Evolutionary conservation across 257 asterid species (phyloP).

Genomic region (Ballota nigra): DNA sequence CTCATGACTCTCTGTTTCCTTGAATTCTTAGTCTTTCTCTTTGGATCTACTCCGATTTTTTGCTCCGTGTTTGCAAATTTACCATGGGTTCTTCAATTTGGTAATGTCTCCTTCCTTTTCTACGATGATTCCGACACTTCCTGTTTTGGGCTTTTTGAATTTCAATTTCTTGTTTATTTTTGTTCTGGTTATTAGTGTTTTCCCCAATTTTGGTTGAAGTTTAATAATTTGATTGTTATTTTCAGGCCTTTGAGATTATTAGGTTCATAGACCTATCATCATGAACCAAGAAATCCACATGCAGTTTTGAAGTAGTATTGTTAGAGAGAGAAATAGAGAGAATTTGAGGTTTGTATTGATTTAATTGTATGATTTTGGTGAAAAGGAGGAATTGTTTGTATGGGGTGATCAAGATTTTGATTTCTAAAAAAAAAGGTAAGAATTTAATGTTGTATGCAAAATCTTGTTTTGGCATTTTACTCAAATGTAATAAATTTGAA

Average conservation of each 20-base stretch:
- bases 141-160: neutral
- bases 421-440: conserved; percentile 8
- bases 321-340: neutral
- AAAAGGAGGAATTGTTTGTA: neutral
- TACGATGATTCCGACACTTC: neutral
- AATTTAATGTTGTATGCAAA: neutral
- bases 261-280: neutral
- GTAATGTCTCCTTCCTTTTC: conserved; percentile 13
- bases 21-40: conserved; percentile 23
- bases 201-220: too few relatives aligned
- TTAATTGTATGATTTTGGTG: neutral
- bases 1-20: conserved; percentile 20
- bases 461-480: neutral
- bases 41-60: neutral
- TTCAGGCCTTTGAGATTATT: conserved; percentile 20
- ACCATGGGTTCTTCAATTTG: neutral
- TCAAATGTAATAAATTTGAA: neutral
- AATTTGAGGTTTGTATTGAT: conserved; percentile 1
- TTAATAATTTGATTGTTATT: neutral
- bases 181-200: neutral
- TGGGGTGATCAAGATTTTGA: conserved; percentile 6
- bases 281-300: too few relatives aligned
- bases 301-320: neutral
- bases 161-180: neutral
- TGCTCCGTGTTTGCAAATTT: conserved; percentile 13